A percentile compares a stretch with the other conserved stretches of the same genome.
Evolutionary conservation across 2,329 filamentous ascomycete species (phyloP).

Genomic region (Xylaria multiplex): DNA sequence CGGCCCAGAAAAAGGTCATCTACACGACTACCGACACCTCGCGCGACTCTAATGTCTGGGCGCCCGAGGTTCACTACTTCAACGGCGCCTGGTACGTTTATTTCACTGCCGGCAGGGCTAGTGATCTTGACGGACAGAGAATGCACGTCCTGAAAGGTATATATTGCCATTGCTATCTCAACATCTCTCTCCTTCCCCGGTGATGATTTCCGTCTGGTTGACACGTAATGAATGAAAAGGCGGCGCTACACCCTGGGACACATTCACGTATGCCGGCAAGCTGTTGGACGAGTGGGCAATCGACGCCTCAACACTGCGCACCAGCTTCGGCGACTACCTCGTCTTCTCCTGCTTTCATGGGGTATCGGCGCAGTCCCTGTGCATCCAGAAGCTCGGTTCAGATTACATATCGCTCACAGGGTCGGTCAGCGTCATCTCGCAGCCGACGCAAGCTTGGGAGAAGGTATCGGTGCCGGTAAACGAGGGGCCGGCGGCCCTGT

Average conservation of each 20-base stretch:
- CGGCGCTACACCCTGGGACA: slow-evolving; percentile 62
- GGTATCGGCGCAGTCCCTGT: slow-evolving; percentile 52
- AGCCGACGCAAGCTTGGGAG: slow-evolving; percentile 63
- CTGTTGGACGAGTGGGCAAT: slow-evolving; percentile 62
- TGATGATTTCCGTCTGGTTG: neutral
- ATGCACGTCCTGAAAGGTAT: slow-evolving; percentile 62
- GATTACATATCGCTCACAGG: slow-evolving; percentile 56
- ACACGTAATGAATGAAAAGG: slow-evolving; percentile 48
- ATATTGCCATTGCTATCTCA: slow-evolving; percentile 12
- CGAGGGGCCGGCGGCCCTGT: slow-evolving; percentile 64
- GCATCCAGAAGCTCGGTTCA: slow-evolving; percentile 53
- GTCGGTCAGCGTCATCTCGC: slow-evolving; percentile 58
- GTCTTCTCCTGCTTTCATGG: slow-evolving; percentile 64
- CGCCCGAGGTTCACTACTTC: slow-evolving; percentile 65
- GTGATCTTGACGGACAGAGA: slow-evolving; percentile 60
- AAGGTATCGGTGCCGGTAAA: slow-evolving; percentile 61
- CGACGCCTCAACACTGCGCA: slow-evolving; percentile 63
- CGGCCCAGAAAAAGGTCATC: slow-evolving; percentile 60
- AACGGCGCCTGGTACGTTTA: slow-evolving; percentile 65
- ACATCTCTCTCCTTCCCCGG: neutral
- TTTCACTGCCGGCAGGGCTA: slow-evolving; percentile 54
- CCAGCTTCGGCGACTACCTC: slow-evolving; percentile 61
- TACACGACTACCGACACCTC: slow-evolving; percentile 59
- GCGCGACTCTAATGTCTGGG: slow-evolving; percentile 67
- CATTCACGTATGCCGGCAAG: slow-evolving; percentile 60